phyloP scores from a whole-genome alignment of 192 early-diverging fungal genomes.

The Entrophospora sp. region DNA sequence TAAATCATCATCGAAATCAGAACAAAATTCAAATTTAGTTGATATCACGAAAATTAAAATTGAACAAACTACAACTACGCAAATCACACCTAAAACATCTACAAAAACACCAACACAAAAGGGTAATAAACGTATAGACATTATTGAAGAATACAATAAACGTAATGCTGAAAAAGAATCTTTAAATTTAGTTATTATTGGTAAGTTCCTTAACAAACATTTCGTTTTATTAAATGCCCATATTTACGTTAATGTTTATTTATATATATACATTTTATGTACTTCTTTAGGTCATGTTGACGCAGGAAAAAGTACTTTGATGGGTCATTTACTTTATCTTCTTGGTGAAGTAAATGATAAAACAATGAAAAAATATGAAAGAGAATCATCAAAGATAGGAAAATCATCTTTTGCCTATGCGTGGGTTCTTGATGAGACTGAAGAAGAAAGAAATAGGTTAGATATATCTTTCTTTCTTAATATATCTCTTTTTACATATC shows the following conservation, averaged over 20 bases:
- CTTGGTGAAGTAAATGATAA: constrained; percentile 85
- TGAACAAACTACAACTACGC: neutral
- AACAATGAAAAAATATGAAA: constrained; percentile 78
- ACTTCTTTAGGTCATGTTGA: constrained; percentile 96
- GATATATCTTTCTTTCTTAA: too few relatives aligned
- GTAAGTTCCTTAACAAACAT: constrained; percentile 27
- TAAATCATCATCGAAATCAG: too few relatives aligned
- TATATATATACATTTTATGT: neutral
- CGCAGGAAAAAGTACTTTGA: constrained; percentile 92
- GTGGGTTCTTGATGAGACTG: constrained; percentile 96
- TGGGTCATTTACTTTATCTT: constrained; percentile 89
- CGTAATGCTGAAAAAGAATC: constrained; percentile 54
- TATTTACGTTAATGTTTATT: neutral
- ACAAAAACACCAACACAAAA: constrained; percentile 29
- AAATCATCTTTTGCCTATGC: constrained; percentile 96
- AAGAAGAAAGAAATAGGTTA: constrained; percentile 75
- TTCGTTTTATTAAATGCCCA: neutral
- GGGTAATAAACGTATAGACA: constrained; percentile 55
- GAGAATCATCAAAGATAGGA: constrained; percentile 85
- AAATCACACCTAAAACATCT: constrained; percentile 14
- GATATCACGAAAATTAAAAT: too few relatives aligned
- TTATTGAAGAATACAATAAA: constrained; percentile 62
- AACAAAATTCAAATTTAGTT: too few relatives aligned
- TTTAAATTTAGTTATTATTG: constrained; percentile 83
- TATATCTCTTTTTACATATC: too few relatives aligned